These are phyloP conservation scores for Alternaria gansuensis DNA, from an alignment of 2,329 filamentous ascomycete species.

Conservation along the genomic window DNA sequence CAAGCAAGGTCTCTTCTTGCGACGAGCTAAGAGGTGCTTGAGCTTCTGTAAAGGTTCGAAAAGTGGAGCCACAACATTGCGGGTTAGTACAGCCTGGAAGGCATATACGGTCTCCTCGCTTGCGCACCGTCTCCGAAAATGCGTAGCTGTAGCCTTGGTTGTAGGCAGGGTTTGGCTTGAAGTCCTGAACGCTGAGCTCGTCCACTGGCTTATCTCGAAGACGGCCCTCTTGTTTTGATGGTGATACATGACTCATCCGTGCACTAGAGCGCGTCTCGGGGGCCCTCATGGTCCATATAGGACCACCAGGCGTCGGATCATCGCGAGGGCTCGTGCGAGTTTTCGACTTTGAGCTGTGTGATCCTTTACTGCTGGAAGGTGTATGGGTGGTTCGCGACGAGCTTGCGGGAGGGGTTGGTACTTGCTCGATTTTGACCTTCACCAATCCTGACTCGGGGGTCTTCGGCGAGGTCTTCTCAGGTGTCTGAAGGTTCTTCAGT, in stretches of 20 bases:
- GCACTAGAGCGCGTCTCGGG: conserved; percentile 21
- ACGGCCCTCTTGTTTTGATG: conserved; percentile 20
- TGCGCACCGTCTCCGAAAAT: conserved; percentile 77
- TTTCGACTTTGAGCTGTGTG: conserved; percentile 12
- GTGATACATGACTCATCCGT: conserved; percentile 15
- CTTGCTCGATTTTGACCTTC: conserved; percentile 30
- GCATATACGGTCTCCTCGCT: conserved; percentile 72
- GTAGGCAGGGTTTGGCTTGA: conserved; percentile 78
- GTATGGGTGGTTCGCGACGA: conserved; percentile 17
- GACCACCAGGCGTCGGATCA: conserved; percentile 28
- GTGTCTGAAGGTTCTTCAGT: conserved; percentile 24
- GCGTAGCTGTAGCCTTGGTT: conserved; percentile 78
- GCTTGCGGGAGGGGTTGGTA: conserved; percentile 23
- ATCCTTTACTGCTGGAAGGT: conserved; percentile 5
- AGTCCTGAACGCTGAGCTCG: conserved; percentile 72
- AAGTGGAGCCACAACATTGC: conserved; percentile 78
- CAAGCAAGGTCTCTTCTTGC: conserved; percentile 54
- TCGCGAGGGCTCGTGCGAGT: conserved; percentile 15
- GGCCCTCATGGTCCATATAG: conserved; percentile 36
- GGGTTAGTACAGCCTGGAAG: conserved; percentile 77
- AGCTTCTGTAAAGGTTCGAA: conserved; percentile 69
- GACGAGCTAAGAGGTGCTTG: conserved; percentile 41
- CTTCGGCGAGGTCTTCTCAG: conserved; percentile 19
- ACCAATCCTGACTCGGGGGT: conserved; percentile 22
- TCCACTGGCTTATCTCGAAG: conserved; percentile 66